Conservation (phyloP, 352 stramenopile genomes). For the Pythium pectinolyticum region DNA sequence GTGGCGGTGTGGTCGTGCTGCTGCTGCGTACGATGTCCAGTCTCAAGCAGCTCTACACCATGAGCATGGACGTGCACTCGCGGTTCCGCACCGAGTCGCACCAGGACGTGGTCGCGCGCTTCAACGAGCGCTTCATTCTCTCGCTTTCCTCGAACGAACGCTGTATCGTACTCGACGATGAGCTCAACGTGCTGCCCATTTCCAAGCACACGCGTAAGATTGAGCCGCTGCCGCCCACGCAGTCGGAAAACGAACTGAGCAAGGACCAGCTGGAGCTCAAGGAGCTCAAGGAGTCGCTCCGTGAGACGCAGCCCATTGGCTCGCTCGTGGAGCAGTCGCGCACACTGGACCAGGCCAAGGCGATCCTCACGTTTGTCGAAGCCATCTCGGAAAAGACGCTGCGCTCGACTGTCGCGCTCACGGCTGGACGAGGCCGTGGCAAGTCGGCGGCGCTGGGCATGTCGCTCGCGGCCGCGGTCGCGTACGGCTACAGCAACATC, state of each 20-base stretch:
- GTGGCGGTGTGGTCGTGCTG: constrained; percentile 97
- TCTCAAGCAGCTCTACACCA: constrained; percentile 98
- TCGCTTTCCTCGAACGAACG: constrained; percentile 93
- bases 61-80: constrained; percentile 96
- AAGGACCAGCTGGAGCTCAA: constrained; percentile 89
- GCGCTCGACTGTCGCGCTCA: constrained; percentile 94
- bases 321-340: constrained; percentile 94
- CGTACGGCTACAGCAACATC: constrained; percentile 94
- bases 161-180: constrained; percentile 98
- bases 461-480: constrained; percentile 74
- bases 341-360: constrained; percentile 95
- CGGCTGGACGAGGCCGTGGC: constrained; percentile 87
- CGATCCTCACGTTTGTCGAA: constrained; percentile 97
- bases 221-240: constrained; percentile 69
- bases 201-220: constrained; percentile 91
- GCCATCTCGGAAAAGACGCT: constrained; percentile 97
- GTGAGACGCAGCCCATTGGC: constrained; percentile 94
- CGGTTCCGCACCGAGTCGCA: constrained; percentile 92
- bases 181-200: constrained; percentile 99
- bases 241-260: constrained; percentile 54
- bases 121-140: constrained; percentile 99
- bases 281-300: constrained; percentile 94
- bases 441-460: constrained; percentile 99
- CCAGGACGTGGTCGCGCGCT: constrained; percentile 95
- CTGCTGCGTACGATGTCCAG: constrained; percentile 97